Percentiles rank a stretch among this genome's conserved stretches.
These are phyloP conservation scores for Flaveria floridana DNA, from an alignment of 140 eudicot species.

Conservation along the genomic window DNA sequence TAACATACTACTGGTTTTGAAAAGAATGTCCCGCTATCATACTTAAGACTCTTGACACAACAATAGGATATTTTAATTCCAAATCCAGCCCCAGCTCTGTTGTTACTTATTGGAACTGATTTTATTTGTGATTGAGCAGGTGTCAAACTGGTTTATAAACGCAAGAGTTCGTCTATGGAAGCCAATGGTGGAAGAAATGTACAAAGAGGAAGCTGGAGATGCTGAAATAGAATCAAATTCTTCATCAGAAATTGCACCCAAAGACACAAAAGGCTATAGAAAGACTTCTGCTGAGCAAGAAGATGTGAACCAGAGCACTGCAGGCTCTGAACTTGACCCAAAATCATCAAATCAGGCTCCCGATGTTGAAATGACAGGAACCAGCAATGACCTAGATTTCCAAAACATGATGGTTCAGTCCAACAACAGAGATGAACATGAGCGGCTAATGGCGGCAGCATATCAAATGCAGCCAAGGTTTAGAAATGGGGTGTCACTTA, in stretches of 20 bases:
- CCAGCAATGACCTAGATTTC: slow-evolving; percentile 31
- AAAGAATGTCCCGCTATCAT: no score
- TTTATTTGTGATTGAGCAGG: slow-evolving; percentile 46
- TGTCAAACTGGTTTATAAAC: slow-evolving; percentile 95
- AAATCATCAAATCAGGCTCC: slow-evolving; percentile 33
- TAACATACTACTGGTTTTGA: no score
- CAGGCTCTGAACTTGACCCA: slow-evolving; percentile 47
- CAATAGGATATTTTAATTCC: background rate
- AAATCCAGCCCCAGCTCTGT: background rate
- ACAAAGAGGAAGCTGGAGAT: slow-evolving; percentile 85
- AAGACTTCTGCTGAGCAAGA: slow-evolving; percentile 51
- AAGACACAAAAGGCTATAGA: slow-evolving; percentile 29
- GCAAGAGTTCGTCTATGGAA: slow-evolving; percentile 97
- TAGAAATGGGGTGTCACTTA: slow-evolving; percentile 66
- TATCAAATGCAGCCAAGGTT: slow-evolving; percentile 57
- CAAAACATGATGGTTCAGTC: slow-evolving; percentile 38
- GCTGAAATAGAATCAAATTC: slow-evolving; percentile 66
- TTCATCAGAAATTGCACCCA: slow-evolving; percentile 50
- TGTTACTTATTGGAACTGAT: slow-evolving; percentile 13
- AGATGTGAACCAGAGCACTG: slow-evolving; percentile 39
- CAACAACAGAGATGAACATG: slow-evolving; percentile 32
- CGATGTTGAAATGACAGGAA: slow-evolving; percentile 41
- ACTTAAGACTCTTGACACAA: background rate
- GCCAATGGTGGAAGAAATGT: slow-evolving; percentile 99
- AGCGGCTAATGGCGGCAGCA: slow-evolving; percentile 49